Conservation (phyloP, 352 stramenopile species). For the Phytophthora syringae region DNA sequence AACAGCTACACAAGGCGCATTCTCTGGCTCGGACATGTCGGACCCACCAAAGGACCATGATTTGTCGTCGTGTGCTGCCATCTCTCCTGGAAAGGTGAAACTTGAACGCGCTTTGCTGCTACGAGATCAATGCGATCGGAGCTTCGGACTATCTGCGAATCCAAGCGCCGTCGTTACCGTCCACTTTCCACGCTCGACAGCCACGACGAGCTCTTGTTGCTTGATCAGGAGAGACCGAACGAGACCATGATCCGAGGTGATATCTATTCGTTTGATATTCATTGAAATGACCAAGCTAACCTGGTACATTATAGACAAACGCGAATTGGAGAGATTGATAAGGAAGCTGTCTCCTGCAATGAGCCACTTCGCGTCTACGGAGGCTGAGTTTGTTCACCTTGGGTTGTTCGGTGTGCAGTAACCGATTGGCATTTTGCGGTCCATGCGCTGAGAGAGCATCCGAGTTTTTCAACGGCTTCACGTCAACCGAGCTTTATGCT, state of each 20-base stretch:
- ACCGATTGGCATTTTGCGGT: slow-evolving; percentile 62
- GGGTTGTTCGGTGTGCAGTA: slow-evolving; percentile 56
- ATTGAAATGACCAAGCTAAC: too few relatives aligned
- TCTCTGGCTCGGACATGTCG: too few relatives aligned
- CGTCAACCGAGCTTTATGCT: slow-evolving; percentile 51
- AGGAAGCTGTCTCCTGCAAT: slow-evolving; percentile 69
- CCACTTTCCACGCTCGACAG: slow-evolving; percentile 21
- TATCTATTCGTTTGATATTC: background rate
- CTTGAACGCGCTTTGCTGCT: slow-evolving; percentile 61
- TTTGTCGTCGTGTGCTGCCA: slow-evolving; percentile 11
- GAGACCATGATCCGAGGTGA: slow-evolving; percentile 47
- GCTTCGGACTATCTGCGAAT: slow-evolving; percentile 50
- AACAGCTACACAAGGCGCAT: too few relatives aligned
- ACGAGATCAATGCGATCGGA: slow-evolving; percentile 65
- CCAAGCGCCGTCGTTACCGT: slow-evolving; percentile 34
- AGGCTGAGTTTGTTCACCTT: slow-evolving; percentile 63
- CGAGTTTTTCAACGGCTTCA: slow-evolving; percentile 74
- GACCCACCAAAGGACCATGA: background rate
- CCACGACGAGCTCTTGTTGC: slow-evolving; percentile 32
- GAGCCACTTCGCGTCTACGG: slow-evolving; percentile 59
- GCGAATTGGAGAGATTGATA: slow-evolving; percentile 61
- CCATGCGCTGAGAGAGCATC: slow-evolving; percentile 51
- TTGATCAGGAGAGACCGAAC: slow-evolving; percentile 47
- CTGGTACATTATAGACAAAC: slow-evolving; percentile 62
- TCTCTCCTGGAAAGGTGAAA: slow-evolving; percentile 44